Evolutionary conservation across 345 rosid species (phyloP).

Genomic region (Eutrema heterophyllum): DNA sequence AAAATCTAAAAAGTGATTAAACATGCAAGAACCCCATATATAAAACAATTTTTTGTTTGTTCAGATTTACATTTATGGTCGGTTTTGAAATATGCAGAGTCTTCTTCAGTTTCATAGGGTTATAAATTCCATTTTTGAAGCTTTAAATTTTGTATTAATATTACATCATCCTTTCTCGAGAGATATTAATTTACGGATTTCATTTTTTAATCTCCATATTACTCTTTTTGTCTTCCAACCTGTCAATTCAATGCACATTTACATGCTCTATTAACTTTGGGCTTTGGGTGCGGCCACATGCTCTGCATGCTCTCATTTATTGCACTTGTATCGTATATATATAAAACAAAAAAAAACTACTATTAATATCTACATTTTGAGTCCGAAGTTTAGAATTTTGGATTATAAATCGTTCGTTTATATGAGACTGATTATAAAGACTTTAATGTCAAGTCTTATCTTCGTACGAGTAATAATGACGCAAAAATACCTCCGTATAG

Average conservation of each 20-base stretch:
- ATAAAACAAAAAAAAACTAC: background rate
- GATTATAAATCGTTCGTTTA: background rate
- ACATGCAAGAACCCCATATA: too few relatives aligned
- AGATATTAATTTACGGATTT: background rate
- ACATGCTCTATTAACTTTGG: conserved; percentile 19
- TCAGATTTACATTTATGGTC: too few relatives aligned
- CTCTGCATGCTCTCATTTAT: conserved; percentile 29
- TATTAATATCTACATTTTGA: background rate
- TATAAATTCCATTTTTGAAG: background rate
- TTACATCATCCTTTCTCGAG: background rate
- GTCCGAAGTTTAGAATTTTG: background rate
- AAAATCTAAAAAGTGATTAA: too few relatives aligned
- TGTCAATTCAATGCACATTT: conserved; percentile 16
- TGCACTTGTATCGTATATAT: conserved; percentile 10
- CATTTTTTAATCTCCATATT: background rate
- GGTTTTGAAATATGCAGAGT: too few relatives aligned
- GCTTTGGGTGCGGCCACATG: conserved; percentile 26
- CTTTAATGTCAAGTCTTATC: background rate
- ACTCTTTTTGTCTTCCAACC: conserved; percentile 8
- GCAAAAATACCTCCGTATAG: background rate
- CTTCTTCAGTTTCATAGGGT: background rate
- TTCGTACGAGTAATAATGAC: background rate
- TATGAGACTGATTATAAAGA: background rate
- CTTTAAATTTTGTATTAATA: background rate
- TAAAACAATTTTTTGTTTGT: too few relatives aligned